These are phyloP conservation scores for Melampsora americana DNA, from an alignment of 1,284 basidiomycete species.

Conservation along the genomic window DNA sequence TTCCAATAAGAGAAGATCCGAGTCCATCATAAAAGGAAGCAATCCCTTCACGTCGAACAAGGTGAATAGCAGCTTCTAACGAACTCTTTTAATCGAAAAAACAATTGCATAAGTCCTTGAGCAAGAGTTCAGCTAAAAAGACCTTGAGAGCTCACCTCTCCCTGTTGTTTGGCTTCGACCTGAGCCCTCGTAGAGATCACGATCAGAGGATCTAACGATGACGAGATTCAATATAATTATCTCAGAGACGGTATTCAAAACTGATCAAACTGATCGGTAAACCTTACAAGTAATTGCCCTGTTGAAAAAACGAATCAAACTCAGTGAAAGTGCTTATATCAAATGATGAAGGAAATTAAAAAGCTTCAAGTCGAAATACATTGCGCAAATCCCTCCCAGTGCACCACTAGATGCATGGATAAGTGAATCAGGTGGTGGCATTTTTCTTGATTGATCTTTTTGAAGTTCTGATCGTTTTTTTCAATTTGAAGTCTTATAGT, in stretches of 20 bases:
- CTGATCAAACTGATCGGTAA: background rate
- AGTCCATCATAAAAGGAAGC: conserved; percentile 83
- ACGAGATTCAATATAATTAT: conserved; percentile 43
- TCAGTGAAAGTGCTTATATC: background rate
- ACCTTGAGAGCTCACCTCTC: conserved; percentile 59
- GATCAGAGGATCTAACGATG: conserved; percentile 71
- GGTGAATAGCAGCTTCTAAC: conserved; percentile 50
- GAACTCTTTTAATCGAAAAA: conserved; percentile 51
- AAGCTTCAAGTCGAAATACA: conserved; percentile 61
- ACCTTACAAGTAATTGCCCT: conserved; percentile 38
- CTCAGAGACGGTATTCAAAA: conserved; percentile 7
- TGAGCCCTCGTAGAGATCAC: conserved; percentile 89
- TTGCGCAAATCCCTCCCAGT: conserved; percentile 82
- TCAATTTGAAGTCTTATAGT: too few species aligned
- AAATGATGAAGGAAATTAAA: conserved; percentile 11
- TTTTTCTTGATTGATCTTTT: background rate
- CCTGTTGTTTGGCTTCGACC: conserved; percentile 71
- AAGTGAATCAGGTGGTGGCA: conserved; percentile 63
- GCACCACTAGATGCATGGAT: conserved; percentile 88
- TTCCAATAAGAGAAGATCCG: conserved; percentile 78
- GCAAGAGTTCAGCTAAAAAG: conserved; percentile 8
- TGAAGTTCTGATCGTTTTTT: too few species aligned
- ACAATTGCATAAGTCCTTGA: conserved; percentile 58
- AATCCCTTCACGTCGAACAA: conserved; percentile 79
- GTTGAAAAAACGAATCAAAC: conserved; percentile 41